Percentiles rank a stretch among this genome's conserved stretches.
phyloP scores from a whole-genome alignment of 441 rosid genomes.

The Erysimum pusillum region DNA sequence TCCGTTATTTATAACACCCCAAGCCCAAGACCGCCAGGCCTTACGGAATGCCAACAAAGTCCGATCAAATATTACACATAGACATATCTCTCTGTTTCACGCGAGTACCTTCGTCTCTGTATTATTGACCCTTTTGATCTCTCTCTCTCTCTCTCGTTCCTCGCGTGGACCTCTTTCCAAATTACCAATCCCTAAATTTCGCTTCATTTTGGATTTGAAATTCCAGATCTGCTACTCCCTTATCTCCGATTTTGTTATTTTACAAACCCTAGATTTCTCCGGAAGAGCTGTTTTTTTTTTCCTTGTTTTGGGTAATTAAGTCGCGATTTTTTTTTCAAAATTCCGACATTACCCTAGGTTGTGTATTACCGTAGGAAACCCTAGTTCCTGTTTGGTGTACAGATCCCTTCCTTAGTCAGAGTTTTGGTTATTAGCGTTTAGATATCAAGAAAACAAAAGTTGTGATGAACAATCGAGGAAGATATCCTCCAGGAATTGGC shows the following conservation, averaged over 20 bases:
- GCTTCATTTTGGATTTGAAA: not conserved
- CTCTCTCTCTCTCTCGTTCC: conserved; percentile 1
- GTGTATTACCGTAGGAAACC: conserved; percentile 39
- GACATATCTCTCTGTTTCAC: not conserved
- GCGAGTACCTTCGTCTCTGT: conserved; percentile 26
- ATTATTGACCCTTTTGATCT: not conserved
- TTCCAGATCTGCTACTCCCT: conserved; percentile 54
- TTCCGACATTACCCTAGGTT: conserved; percentile 36
- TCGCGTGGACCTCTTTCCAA: conserved; percentile 33
- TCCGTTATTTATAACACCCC: not conserved
- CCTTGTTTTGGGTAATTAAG: not conserved
- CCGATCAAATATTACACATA: conserved; percentile 1
- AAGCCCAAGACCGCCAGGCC: not conserved
- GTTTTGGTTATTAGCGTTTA: conserved; percentile 39
- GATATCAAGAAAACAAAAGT: conserved; percentile 19
- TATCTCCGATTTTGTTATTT: conserved; percentile 31
- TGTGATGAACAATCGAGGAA: conserved; percentile 74
- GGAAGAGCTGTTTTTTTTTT: conserved; percentile 6
- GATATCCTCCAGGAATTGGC: conserved; percentile 93
- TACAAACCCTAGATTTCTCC: conserved; percentile 43
- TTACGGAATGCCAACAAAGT: not conserved
- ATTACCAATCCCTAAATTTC: conserved; percentile 6
- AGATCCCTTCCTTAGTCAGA: conserved; percentile 44
- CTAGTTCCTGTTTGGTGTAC: conserved; percentile 28
- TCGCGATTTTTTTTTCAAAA: conserved; percentile 26